Base-by-base conservation (phyloP, 495 filamentous ascomycete genomes). In the Recurvomyces mirabilis region DNA sequence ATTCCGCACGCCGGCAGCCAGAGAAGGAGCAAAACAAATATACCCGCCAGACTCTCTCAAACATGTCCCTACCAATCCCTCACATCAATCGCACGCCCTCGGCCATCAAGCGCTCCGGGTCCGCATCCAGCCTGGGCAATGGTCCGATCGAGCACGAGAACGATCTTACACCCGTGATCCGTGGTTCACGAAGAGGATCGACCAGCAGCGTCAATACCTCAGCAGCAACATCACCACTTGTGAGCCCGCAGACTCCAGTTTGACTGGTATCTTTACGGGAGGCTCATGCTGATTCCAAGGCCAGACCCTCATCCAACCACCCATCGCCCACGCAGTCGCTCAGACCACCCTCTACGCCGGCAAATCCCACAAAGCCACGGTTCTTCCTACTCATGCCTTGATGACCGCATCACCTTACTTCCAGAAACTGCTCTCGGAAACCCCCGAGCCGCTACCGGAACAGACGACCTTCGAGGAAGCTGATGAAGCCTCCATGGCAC, bases 401-500 rank as follows among this genome's bases (percentile, higher is more conserved):
- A 35, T 36, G 31, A 19, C 20, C 5, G 37, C 19, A 21, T 53
- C 39, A 3, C 49, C 58, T 5, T 60, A 55, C 49, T 60, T 56
- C 38, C 31, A 41, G 38, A 50, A 46, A 13, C 23, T 54, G 4
- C 41, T 51, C 5, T 36, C 43, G 36, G 40, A 50, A 33, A 44
- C 40, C 13, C 30, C 29, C n/a, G 31, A 34, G 19, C 38, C 38
- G n/a, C 19, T 38, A 12, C 24, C 34, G 14, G 51, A 54, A 11
- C 47, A 53, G 28, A 43, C 45, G 22, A 46, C 49, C 12, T 59
- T 59, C 30, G 38, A 44, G 14, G 58, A 59, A 25, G 9, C 52
- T n/a, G 50, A 58, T 24, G 55, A 58, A 26, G 41, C 43, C 28
- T 35, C 46, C 39, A 38, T 58, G 33, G 50, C 36, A 2, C 41